Evolutionary conservation across 75 land plant species (phyloP).

Genomic region (Isoetes taiwanensis): DNA sequence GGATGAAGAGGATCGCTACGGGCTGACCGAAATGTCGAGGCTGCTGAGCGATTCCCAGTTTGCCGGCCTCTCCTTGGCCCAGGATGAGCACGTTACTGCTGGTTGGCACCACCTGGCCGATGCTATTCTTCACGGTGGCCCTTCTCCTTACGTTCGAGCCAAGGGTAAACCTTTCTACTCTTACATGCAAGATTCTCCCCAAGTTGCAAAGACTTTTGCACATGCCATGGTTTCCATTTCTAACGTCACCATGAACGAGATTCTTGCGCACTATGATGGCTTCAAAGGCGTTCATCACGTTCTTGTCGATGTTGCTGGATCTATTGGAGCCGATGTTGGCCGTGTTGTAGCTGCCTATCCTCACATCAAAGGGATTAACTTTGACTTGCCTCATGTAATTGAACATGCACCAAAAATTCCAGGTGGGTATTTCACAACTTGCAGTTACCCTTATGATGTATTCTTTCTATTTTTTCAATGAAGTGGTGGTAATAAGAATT

Average conservation of each 20-base stretch:
- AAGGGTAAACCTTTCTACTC: not conserved
- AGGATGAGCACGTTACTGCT: no score
- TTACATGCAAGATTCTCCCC: not conserved
- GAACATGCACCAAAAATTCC: not conserved
- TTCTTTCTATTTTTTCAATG: not conserved
- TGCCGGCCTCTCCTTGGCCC: no score
- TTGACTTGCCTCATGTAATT: conserved; percentile 1
- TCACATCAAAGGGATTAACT: conserved; percentile 1
- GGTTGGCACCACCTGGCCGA: not conserved
- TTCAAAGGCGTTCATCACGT: not conserved
- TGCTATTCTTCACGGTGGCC: not conserved
- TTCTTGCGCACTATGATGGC: not conserved
- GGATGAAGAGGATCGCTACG: no score
- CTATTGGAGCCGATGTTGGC: not conserved
- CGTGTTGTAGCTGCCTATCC: not conserved
- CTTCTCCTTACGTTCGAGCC: not conserved
- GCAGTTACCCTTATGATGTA: not conserved
- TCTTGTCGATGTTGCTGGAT: conserved; percentile 5
- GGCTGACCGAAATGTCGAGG: no score
- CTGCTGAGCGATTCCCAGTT: no score
- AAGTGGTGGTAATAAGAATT: not conserved
- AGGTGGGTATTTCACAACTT: no score
- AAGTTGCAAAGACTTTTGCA: not conserved
- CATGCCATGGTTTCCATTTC: not conserved
- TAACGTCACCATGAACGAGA: not conserved